Conservation (phyloP, 1,284 basidiomycete genomes). For the Ustilago vetiveriae region DNA sequence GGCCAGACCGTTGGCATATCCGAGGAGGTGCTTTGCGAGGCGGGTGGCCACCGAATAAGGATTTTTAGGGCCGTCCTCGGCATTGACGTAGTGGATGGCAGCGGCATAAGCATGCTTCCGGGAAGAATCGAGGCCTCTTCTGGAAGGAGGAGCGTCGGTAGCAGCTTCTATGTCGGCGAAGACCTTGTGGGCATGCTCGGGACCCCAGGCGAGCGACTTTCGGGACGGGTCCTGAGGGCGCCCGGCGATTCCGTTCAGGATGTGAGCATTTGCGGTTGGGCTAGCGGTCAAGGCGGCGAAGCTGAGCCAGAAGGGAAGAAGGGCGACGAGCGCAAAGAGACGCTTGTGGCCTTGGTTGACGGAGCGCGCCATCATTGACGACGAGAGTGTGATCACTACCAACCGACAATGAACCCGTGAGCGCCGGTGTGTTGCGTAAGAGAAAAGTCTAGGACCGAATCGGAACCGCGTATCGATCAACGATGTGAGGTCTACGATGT, state of each 20-base stretch:
- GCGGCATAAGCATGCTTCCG: conserved; percentile 42
- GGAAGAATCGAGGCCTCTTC: conserved; percentile 19
- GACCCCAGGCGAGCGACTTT: conserved; percentile 56
- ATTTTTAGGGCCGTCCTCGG: conserved; percentile 35
- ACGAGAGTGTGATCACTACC: neutral
- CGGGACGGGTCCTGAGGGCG: conserved; percentile 42
- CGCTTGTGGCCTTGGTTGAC: conserved; percentile 30
- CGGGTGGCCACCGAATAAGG: conserved; percentile 42
- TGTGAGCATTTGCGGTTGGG: conserved; percentile 15
- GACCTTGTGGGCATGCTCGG: conserved; percentile 46
- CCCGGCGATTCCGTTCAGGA: conserved; percentile 11
- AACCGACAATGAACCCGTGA: neutral
- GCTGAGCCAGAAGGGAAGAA: conserved; percentile 47
- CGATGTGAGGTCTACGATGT: neutral
- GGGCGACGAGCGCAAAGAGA: conserved; percentile 44
- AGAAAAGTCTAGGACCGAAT: neutral
- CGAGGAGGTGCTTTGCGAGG: conserved; percentile 45
- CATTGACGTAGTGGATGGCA: conserved; percentile 46
- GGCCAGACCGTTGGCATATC: conserved; percentile 29
- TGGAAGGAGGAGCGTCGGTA: conserved; percentile 16
- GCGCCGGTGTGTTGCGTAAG: neutral
- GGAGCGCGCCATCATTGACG: conserved; percentile 26
- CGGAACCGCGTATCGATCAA: neutral
- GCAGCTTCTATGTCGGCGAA: conserved; percentile 34
- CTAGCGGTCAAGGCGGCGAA: conserved; percentile 23